Conservation (phyloP, 345 rosid genomes). For the Acer negundo region DNA sequence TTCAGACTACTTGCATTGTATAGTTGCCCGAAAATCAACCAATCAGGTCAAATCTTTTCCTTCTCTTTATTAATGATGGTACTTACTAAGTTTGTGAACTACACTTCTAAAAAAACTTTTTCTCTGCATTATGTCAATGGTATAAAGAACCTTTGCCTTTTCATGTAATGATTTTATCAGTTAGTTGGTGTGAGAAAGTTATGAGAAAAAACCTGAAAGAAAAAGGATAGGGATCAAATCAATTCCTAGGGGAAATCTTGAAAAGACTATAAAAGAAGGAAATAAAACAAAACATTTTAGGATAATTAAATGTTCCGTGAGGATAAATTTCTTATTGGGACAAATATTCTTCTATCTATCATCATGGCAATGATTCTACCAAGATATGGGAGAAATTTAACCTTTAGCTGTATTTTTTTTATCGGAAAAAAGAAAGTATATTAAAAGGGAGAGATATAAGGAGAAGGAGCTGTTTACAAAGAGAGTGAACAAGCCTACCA, state of each 20-base stretch:
- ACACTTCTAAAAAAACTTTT: neutral
- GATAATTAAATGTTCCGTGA: neutral
- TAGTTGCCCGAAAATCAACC: conserved; percentile 67
- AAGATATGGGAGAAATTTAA: neutral
- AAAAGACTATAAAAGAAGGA: neutral
- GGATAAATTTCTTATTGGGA: neutral
- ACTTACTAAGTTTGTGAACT: neutral
- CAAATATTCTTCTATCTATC: neutral
- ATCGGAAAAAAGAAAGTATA: neutral
- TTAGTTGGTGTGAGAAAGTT: neutral
- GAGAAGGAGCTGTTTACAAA: neutral
- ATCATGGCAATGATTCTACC: neutral
- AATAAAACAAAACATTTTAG: neutral
- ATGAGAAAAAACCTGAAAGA: neutral
- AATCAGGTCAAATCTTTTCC: conserved; percentile 62
- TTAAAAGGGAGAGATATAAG: neutral
- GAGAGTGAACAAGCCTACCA: neutral
- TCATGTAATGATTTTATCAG: neutral
- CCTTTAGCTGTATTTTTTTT: neutral
- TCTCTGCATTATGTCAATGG: neutral
- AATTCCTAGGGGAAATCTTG: neutral
- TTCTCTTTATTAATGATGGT: neutral
- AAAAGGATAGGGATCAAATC: conserved; percentile 1
- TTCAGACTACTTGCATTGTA: conserved; percentile 77
- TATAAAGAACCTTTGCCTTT: neutral